Evolutionary conservation across 2,329 filamentous ascomycete species (phyloP).

Genomic region (Aspergillus novoparasiticus): DNA sequence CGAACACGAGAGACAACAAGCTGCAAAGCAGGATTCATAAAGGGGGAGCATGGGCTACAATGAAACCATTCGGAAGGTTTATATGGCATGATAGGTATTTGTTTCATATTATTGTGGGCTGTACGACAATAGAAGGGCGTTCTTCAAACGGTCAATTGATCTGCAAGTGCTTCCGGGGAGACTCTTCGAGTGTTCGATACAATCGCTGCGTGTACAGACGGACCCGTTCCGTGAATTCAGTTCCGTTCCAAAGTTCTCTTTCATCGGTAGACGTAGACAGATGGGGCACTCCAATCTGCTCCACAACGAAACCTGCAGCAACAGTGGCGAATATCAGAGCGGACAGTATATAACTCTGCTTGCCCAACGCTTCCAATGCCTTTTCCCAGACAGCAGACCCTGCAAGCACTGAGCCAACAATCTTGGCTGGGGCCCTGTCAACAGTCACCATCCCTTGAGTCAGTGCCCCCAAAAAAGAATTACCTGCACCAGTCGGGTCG

Average conservation of each 20-base stretch:
- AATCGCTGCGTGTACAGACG: slow-evolving; percentile 48
- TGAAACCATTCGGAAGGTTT: slow-evolving; percentile 20
- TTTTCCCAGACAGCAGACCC: slow-evolving; percentile 58
- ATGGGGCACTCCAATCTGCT: slow-evolving; percentile 82
- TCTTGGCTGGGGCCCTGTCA: slow-evolving; percentile 32
- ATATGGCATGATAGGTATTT: slow-evolving; percentile 31
- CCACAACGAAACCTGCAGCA: slow-evolving; percentile 88
- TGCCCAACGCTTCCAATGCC: slow-evolving; percentile 48
- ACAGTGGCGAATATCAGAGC: slow-evolving; percentile 78
- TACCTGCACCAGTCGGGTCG: slow-evolving; percentile 95
- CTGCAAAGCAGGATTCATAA: slow-evolving; percentile 46
- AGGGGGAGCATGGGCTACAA: slow-evolving; percentile 14
- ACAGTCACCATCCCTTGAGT: slow-evolving; percentile 57
- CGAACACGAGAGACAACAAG: slow-evolving; percentile 63
- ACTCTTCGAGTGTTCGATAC: slow-evolving; percentile 42
- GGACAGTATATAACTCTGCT: slow-evolving; percentile 55
- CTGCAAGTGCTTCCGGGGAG: slow-evolving; percentile 39
- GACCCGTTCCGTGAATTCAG: slow-evolving; percentile 47
- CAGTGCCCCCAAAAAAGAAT: slow-evolving; percentile 75
- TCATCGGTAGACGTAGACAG: slow-evolving; percentile 34
- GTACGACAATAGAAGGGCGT: slow-evolving; percentile 43
- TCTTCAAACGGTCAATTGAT: slow-evolving; percentile 40
- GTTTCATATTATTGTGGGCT: slow-evolving; percentile 39
- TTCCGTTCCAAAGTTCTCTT: slow-evolving; percentile 48
- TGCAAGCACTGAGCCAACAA: slow-evolving; percentile 39